Evolutionary conservation across 345 rosid genomes (phyloP), one percentile per base, ranked within the genome.

Genomic region (Dovyalis caffra): DNA sequence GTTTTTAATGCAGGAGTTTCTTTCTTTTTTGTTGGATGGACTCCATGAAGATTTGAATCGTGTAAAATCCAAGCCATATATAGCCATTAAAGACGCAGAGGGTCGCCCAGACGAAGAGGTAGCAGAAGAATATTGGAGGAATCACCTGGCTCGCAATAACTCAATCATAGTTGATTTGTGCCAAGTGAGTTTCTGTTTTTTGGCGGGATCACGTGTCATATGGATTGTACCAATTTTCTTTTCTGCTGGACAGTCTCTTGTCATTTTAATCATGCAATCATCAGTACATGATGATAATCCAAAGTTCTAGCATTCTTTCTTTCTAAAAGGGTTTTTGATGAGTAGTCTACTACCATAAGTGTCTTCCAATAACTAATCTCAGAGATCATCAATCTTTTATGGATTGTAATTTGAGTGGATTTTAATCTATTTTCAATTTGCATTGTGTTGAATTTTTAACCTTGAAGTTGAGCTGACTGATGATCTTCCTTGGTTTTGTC

Each of bases 11-110:
- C 56, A 80, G 83, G 83, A 80, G 56, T 72, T 80, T 61, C 77
- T 75, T 34, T 73, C 79, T 33, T 80, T 80, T 74, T 25, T 80
- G 76, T 38, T 80, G 76, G 83, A 80, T 67, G 79, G 83, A 21
- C 72, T 79, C 20, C 83, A 79, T 64, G 83, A 79, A 61, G 83
- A 79, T 71, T 35, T 79, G 69, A 71, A 76, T 68, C 70, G 76
- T 34, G 83, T 72, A n/a, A 76, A 76, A 26, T 35, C 25, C 61
- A 80, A 80, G 77, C 77, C 77, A 16, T 76, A 76, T 28, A 68
- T 71, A 38, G 79, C 71, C 67, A 62, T 47, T 66, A 74, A 75
- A 75, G 78, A 79, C 66, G 68, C 69, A 29, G 69, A 75, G 7
- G 74, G 34, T 47, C 70, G 70, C 47, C 77, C 77, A 49, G 76